Base-by-base conservation (phyloP, 2,329 filamentous ascomycete genomes). In the Aureobasidium vineae region DNA sequence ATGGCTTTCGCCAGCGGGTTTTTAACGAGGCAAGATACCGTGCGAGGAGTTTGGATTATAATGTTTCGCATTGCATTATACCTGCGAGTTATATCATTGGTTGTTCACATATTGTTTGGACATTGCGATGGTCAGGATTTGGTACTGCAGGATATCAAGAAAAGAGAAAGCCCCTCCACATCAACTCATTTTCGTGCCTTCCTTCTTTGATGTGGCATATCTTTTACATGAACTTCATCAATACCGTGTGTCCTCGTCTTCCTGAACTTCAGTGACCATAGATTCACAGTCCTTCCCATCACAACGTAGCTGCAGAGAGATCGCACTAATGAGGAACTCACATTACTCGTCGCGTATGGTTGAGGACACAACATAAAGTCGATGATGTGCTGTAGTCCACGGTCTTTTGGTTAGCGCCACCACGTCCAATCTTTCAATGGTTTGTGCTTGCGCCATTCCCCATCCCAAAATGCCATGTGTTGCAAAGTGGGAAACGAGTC, bases 21-120 rank as follows among this genome's bases (percentile, higher is more conserved):
- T 61, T 61, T 61, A 61, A 41, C 31, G 57, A 61, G 57, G 57
- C 43, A 61, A 49, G 54, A 59, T 31, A 19, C 5, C 16, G 49
- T 52, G 49, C 49, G 15, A 33, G 47, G 41, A 43, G 41, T 21
- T 10, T 15, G 23, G 4, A 15, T 49, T 19, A 23, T 2, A 19
- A 10, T 33, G 16, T n/a, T 33, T 10, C 19, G 49, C 26, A 33
- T 52, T 28, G 13, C 45, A 31, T 33, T 31, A 21, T 47, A 47
- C 8, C 10, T 47, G 49, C 47, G 26, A 50, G 26, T 19, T 31
- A 31, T 31, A 16, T 52, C 31, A 26, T 52, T 52, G 47, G 23
- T 31, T 31, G 4, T 16, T 15, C 13, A 47, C 11, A n/a, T 47
- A 23, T 8, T 23, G 43, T 26, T 21, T 43, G 41, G 19, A 43